Percentiles rank a stretch among this genome's conserved stretches.
Conservation (phyloP, 306 rosid species). For the Dalbergia oliveri region DNA sequence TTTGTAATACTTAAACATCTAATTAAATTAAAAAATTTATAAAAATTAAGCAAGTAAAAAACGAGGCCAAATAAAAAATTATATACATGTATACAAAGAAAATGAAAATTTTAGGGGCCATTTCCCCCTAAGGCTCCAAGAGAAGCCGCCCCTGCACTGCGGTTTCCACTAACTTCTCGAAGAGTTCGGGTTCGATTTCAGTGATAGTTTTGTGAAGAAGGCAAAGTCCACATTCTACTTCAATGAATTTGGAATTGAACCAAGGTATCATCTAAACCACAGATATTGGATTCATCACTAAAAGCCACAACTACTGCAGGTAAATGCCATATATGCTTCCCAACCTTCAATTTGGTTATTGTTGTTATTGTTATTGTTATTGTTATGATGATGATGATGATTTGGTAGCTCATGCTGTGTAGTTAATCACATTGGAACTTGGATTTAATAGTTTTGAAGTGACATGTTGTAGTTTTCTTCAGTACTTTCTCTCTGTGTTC, state of each 20-base stretch:
- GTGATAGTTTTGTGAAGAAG: slow-evolving; percentile 73
- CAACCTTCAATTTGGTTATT: slow-evolving; percentile 9
- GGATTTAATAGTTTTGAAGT: not conserved
- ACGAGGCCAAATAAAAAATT: too few species aligned
- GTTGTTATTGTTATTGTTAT: not conserved
- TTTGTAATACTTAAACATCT: too few species aligned
- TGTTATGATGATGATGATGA: not conserved
- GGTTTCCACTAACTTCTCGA: not conserved
- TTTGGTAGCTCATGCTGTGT: not conserved
- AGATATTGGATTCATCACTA: slow-evolving; percentile 69
- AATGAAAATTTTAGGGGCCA: too few species aligned
- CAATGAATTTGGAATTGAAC: slow-evolving; percentile 62
- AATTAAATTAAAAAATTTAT: too few species aligned
- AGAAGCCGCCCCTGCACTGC: not conserved
- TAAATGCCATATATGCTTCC: slow-evolving; percentile 2
- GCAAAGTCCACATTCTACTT: slow-evolving; percentile 56
- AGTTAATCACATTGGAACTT: slow-evolving; percentile 9
- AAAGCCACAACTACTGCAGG: slow-evolving; percentile 58
- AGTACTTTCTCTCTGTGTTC: too few species aligned
- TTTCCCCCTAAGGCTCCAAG: too few species aligned
- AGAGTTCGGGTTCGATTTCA: slow-evolving; percentile 47
- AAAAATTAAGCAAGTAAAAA: too few species aligned
- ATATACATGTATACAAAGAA: too few species aligned
- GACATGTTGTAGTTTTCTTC: too few species aligned
- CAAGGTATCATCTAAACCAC: slow-evolving; percentile 59